Evolutionary conservation across 2,329 filamentous ascomycete genomes (phyloP), one percentile per base, ranked within the genome.

Genomic region (Didymella glomerata): DNA sequence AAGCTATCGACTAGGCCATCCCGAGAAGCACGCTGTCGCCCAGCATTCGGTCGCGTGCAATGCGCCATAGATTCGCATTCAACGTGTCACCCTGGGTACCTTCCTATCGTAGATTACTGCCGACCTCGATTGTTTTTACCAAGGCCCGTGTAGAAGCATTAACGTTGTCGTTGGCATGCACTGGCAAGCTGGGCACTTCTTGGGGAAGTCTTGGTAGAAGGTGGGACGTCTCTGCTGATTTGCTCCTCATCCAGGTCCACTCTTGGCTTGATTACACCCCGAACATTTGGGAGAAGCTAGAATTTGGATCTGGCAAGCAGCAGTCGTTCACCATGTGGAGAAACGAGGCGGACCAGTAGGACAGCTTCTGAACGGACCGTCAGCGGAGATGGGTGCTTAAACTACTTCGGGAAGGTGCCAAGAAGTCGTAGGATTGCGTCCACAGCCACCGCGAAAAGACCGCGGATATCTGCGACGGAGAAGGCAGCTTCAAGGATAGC

Each of bases 71-170:
- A 60, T 63, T 66, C 48, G 41, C 53, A 54, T 57, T 54, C 53
- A 42, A 50, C 32, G 20, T 50, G 40, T 28, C 48, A 54, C 30
- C 44, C 51, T 48, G 52, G n/a, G 67, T 67, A 71, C 71, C 72
- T 75, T 74, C 72, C 72, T 74, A 74, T 73, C 69, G 51, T 48
- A 73, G 72, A 41, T 64, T 62, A 58, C 56, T 47, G 60, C 61
- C 65, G 62, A 57, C 55, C 45, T 54, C 36, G 42, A 62, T 79
- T 80, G 52, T 77, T 79, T 48, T 41, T 48, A 52, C 58, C 48
- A 63, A 68, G 66, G 38, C 56, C 32, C 57, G 57, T 66, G 60
- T 62, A 44, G 60, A 69, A 65, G 67, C 54, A 65, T 67, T 51
- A 46, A 61, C 52, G 52, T 48, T 61, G 55, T 47, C 41, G 36